Conservation (phyloP, 129 eudicot genomes). For the Centrapalus pauciflorus region DNA sequence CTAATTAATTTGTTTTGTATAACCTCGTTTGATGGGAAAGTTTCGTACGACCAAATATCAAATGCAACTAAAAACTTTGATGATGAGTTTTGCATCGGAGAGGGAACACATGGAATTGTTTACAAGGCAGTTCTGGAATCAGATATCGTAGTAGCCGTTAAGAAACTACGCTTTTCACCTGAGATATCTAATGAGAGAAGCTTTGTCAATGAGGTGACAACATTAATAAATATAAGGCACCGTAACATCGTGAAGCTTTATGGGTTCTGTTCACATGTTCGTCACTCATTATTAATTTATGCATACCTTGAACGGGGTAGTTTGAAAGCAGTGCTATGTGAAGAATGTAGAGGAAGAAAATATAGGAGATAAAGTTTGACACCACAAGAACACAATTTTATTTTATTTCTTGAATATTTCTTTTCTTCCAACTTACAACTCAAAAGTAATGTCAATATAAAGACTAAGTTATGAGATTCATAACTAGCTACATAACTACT, state of each 20-base stretch:
- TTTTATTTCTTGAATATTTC: too few species aligned
- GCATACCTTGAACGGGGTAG: constrained; percentile 23
- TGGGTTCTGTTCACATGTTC: constrained; percentile 23
- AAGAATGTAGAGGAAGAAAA: too few species aligned
- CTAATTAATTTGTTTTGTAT: too few species aligned
- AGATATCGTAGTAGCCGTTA: not conserved
- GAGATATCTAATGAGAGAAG: not conserved
- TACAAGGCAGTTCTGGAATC: constrained; percentile 17
- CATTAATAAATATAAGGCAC: constrained; percentile 21
- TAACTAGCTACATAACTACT: too few species aligned
- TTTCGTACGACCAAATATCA: constrained; percentile 13
- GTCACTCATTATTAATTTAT: constrained; percentile 10
- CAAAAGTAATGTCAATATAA: too few species aligned
- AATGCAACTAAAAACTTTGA: constrained; percentile 7
- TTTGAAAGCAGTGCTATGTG: too few species aligned
- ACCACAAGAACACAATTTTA: too few species aligned
- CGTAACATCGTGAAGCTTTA: constrained; percentile 21
- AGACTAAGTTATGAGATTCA: too few species aligned
- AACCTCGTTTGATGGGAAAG: too few species aligned
- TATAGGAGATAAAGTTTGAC: too few species aligned
- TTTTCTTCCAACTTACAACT: too few species aligned
- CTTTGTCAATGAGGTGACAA: constrained; percentile 6
- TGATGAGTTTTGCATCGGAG: constrained; percentile 20
- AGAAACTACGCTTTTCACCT: not conserved
- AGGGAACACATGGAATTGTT: constrained; percentile 22